Base-by-base conservation (phyloP, 371 early-diverging fungal species). In the Mortierella sp. region DNA sequence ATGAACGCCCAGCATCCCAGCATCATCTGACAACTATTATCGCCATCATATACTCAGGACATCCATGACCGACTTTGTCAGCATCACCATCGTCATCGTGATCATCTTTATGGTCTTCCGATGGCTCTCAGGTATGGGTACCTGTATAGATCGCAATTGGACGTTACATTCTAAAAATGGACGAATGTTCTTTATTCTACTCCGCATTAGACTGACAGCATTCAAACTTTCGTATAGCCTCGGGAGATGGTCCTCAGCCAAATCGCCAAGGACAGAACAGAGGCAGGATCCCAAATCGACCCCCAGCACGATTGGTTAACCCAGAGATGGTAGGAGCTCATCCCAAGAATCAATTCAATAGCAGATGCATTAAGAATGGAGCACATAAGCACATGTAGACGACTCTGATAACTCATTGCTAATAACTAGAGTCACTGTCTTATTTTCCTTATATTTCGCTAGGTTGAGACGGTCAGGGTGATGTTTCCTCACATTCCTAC, bases 401-500 rank as follows among this genome's bases (percentile, higher is more conserved):
- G 39, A 4, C 11, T 16, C 43, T 43, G 43, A 43, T 43, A 1
- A 11, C 43, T 16, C 16, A 11, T 11, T 63, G 20, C 20, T 22
- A 66, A 40, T 30, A 5, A 40, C 26, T 16, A 18, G 35, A 24
- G 52, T 35, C 22, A 54, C 20, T 54, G 12, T 54, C 54, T 54
- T n/a, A 54, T 54, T 20, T 2, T 54, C 5, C 9, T n/a, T 43
- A 2, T 16, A 11, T 51, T 51, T 32, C 20, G 16, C 22, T 77
- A 95, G 89, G 89, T 95, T 52, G 91, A 92, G 61, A 90, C 90
- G 49, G 94, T 95, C 1, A 90, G 91, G 68, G 78, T 89, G 37
- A 95, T 97, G 95, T 97, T 97, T 65, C 97, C 97, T 2, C 87
- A 94, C 72, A 92, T 96, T 58, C 94, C 94, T 3, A 88, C 90